Percentiles rank a stretch among this genome's conserved stretches.
phyloP scores from a whole-genome alignment of 805 yeast species.

The Candida andamanensis region DNA sequence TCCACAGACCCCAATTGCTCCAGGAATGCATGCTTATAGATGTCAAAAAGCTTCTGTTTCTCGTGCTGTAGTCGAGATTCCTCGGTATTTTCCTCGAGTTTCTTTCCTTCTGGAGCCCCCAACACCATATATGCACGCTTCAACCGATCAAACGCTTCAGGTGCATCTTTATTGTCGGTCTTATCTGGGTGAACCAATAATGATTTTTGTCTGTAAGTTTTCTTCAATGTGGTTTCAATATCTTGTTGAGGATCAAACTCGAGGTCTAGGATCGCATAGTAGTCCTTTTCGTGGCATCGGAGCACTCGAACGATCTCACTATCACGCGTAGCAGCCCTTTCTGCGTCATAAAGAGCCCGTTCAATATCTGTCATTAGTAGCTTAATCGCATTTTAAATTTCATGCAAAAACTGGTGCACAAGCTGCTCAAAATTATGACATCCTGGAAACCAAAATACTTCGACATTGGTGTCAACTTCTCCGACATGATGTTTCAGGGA shows the following conservation, averaged over 20 bases:
- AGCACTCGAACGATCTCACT: constrained; percentile 54
- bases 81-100: constrained; percentile 7
- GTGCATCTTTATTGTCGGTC: constrained; percentile 49
- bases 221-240: constrained; percentile 26
- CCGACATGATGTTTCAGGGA: constrained; percentile 88
- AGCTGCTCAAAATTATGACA: background rate
- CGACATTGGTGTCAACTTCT: constrained; percentile 64
- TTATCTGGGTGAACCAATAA: constrained; percentile 69
- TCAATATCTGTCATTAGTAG: constrained; percentile 8
- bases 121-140: constrained; percentile 47
- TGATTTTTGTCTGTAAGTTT: constrained; percentile 52
- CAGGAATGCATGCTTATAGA: constrained; percentile 21
- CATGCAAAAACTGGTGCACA: background rate
- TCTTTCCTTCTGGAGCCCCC: constrained; percentile 7
- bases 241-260: constrained; percentile 30
- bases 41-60: constrained; percentile 20
- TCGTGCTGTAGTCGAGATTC: constrained; percentile 11
- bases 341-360: constrained; percentile 11
- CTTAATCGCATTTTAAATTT: constrained; percentile 1
- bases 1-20: background rate
- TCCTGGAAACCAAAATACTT: constrained; percentile 40
- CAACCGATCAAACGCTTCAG: constrained; percentile 57
- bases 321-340: constrained; percentile 34
- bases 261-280: constrained; percentile 42
- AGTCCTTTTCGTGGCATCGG: constrained; percentile 43